Base-by-base conservation (phyloP, 208 protist genomes). In the Vickermania spadyakhi region DNA sequence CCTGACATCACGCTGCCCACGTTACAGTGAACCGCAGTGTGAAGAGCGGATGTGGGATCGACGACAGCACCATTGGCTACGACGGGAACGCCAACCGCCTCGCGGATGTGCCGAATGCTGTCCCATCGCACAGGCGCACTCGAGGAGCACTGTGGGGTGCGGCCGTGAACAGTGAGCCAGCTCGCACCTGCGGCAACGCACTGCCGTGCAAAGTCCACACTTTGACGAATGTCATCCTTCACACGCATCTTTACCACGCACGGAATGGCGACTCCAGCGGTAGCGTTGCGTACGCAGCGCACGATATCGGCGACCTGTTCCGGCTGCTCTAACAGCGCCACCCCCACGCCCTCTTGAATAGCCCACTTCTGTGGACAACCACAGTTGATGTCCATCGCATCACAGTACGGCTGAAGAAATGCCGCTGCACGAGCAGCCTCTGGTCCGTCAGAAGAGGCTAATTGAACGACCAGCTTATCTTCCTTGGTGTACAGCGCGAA, bases 301-400 rank as follows among this genome's bases (percentile, higher is more conserved):
- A 96, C 79, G 62, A 93, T 88, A 58, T 95, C 86, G 25, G 70
- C 68, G 18, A 96, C 84, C 2, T 79, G 42, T 59, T 92, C 81
- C 22, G 88, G 89, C 53, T 79, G 66, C 28, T 72, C 65, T 13
- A 96, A 68, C 31, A 97, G 75, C 2, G 71, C 68, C 2, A 84
- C 55, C 1, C 93, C 89, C 21, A 93, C 56, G 14, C 84, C 79
- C 23, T 91, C 86, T 41, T 83, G 66, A 58, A 95, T 92, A 1
- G 83, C 90, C 84, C 87, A 96, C 18, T 71, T 64, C 74, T 97
- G 94, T 45, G 94, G 94, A 58, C 94, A 97, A 4, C 93, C 93
- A 62, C 89, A 97, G 75, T 97, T 97, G 52, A 97, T 45, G 66
- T 96, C 89, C 41, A 97, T 67, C 11, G 77, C 93, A 63, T 94